phyloP scores from a whole-genome alignment of 2,329 filamentous ascomycete species.

The Huntiella omanensis region DNA sequence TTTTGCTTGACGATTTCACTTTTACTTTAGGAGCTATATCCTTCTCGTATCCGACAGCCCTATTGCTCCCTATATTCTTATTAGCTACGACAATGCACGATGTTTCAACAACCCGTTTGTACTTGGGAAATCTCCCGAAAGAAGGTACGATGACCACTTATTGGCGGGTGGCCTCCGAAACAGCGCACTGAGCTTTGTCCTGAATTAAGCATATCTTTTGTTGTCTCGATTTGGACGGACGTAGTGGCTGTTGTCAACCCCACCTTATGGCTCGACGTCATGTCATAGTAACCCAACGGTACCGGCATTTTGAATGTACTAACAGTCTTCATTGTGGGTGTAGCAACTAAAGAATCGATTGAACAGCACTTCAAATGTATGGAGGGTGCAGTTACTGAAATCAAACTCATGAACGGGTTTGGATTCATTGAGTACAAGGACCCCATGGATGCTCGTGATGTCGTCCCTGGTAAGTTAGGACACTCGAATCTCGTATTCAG shows the following conservation, averaged over 20 bases:
- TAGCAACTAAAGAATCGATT: slow-evolving; percentile 91
- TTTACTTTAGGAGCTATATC: neutral
- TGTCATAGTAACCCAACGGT: no score
- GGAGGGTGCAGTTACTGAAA: slow-evolving; percentile 92
- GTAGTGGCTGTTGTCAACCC: neutral
- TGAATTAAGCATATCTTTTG: no score
- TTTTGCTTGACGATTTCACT: no score
- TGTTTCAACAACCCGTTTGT: slow-evolving; percentile 87
- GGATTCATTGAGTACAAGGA: slow-evolving; percentile 99
- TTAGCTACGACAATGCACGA: slow-evolving; percentile 46
- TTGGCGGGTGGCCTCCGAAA: no score
- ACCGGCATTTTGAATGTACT: neutral
- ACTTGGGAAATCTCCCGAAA: slow-evolving; percentile 92
- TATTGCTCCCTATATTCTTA: slow-evolving; percentile 8
- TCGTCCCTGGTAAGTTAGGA: slow-evolving; percentile 68
- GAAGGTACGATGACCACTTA: slow-evolving; percentile 47
- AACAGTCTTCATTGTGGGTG: slow-evolving; percentile 15
- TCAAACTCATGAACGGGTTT: slow-evolving; percentile 99
- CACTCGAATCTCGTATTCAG: neutral
- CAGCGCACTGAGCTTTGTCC: no score
- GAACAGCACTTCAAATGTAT: slow-evolving; percentile 94
- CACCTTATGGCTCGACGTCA: neutral
- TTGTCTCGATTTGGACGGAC: no score
- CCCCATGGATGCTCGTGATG: slow-evolving; percentile 91
- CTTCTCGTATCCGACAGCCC: neutral